Evolutionary conservation across 169 alveolate species (phyloP).

Genomic region (Plasmodium coatneyi): DNA sequence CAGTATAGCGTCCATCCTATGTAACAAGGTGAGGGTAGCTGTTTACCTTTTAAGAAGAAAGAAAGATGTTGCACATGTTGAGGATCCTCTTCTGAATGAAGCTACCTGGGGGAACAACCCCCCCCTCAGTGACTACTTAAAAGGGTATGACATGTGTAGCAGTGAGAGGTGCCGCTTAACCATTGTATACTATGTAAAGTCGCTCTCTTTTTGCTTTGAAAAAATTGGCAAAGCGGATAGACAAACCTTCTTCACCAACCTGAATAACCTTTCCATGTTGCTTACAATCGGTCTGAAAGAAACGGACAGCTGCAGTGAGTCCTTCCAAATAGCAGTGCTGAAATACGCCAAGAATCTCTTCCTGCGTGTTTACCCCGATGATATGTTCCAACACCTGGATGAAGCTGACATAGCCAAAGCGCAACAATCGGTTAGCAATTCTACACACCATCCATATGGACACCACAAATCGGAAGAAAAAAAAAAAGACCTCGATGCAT

Average conservation of each 20-base stretch:
- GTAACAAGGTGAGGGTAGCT: slow-evolving; percentile 27
- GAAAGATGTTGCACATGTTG: background rate
- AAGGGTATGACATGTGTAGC: slow-evolving; percentile 22
- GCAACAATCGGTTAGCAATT: background rate
- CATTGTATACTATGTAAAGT: slow-evolving; percentile 19
- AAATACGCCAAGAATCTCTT: slow-evolving; percentile 21
- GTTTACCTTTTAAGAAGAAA: background rate
- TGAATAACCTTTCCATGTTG: slow-evolving; percentile 22
- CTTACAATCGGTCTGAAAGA: background rate
- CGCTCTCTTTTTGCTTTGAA: background rate
- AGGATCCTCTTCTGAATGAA: background rate
- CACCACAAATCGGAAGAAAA: background rate
- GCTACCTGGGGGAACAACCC: background rate
- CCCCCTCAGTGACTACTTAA: background rate
- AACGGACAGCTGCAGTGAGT: background rate
- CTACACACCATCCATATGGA: background rate
- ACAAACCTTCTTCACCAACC: background rate
- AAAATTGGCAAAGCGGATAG: background rate
- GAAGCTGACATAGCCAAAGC: background rate
- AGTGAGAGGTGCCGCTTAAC: slow-evolving; percentile 15
- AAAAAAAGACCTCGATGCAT: slow-evolving; percentile 1
- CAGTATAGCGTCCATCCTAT: slow-evolving; percentile 15
- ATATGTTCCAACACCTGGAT: background rate
- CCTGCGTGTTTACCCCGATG: background rate
- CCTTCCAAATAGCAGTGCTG: background rate